Base-by-base conservation (phyloP, 2,329 filamentous ascomycete genomes). In the Fusarium albosuccineum region DNA sequence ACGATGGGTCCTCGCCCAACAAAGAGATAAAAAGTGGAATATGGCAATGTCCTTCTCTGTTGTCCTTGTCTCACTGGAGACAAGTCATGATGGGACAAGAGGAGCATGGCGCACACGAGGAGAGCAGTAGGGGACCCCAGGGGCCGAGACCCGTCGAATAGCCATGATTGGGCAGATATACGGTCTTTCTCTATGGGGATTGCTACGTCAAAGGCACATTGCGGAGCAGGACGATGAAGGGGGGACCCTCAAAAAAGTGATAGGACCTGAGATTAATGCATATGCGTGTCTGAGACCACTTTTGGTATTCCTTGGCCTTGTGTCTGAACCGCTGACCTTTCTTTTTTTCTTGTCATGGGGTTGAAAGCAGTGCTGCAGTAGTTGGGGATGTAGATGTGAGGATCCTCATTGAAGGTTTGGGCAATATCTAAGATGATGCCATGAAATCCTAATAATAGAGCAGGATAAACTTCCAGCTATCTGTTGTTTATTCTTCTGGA, bases 211-310 rank as follows among this genome's bases (percentile, higher is more conserved):
- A 50, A 39, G 44, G 44, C 44, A 46, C 29, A 33, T 46, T 46
- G 44, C 44, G 44, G 44, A 46, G 29, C 27, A 22, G 22, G 22
- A 22, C 22, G 22, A 22, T 33, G 9, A 34, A 13, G 13, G 8
- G 9, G n/a, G 44, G 29, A 27, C 4, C 42, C 13, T 30, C 30
- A 33, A 33, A 26, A 14, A 50, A 30, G 27, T 56, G 42, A 49
- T 49, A 49, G 42, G 53, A 49, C 34, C 26, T 49, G 40, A 49
- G 52, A 40, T 48, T 48, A 48, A 33, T 46, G 52, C 52, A 30
- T 48, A 56, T 56, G 53, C 42, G 42, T 45, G 53, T 56, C 42
- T 56, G 34, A 56, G 53, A 40, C 42, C 34, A 44, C n/a, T 56
- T 36, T 34, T 42, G 22, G 22, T 22, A 42, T 30, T 27, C 40